Base-by-base conservation (phyloP, 73 alveolate genomes). In the Paramecium sonneborni region DNA sequence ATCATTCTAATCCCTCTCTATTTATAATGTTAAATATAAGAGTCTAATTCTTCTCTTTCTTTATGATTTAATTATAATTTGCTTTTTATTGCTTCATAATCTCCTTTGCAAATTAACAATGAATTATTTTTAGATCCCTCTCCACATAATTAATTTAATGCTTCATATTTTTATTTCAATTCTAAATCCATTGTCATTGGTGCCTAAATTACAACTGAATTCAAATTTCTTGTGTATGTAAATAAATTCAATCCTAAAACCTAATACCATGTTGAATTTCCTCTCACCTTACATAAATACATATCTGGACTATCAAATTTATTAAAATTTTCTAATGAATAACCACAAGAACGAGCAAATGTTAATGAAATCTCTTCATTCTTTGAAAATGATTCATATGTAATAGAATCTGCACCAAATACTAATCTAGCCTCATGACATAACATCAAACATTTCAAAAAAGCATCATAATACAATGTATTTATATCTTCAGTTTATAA, bases 281-380 rank as follows among this genome's bases (percentile, higher is more conserved):
- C 90, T 43, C 90, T 46, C 26, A 79, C 90, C 30, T 79, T 79
- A 44, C 90, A 79, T 79, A 79, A 6, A 43, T 79, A 79, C 72
- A 41, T 39, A 44, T 79, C 90, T 3, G 90, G 90, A 46, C 72
- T 39, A 30, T 79, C 90, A 79, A 79, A 79, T 79, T 79, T 79
- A 79, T 79, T 79, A 6, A 79, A 79, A 30, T 79, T 30, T 46
- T 79, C 90, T 11, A 79, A 37, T 21, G 90, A 79, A 32, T 79
- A 79, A 24, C 90, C 90, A 44, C 90, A 79, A 21, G 55, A 79
- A 21, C 90, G 46, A 46, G 90, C 90, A 79, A 79, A 79, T 18
- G 69, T 46, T 9, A 79, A 44, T 18, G 90, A 32, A 2, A 79
- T 79, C 26, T 79, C 90, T 18, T 79, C 90, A 43, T 79, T 79